A percentile compares a stretch with the other conserved stretches of the same genome.
Conservation (phyloP, 768 basidiomycete species). For the Daedaleopsis sinensis region DNA sequence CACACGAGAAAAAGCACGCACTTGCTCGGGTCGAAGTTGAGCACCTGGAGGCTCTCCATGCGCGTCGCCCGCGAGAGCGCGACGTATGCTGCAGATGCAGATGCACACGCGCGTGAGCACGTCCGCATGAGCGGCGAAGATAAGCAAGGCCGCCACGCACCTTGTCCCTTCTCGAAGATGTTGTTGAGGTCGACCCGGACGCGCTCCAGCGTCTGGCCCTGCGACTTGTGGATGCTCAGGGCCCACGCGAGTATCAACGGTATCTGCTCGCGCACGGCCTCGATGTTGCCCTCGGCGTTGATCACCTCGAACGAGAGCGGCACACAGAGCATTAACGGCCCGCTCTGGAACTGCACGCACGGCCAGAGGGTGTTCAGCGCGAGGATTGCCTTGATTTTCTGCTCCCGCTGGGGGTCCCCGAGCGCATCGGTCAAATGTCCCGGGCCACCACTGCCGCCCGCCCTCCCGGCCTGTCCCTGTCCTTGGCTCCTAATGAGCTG, state of each 20-base stretch:
- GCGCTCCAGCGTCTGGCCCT: conserved; percentile 86
- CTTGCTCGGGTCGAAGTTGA: conserved; percentile 64
- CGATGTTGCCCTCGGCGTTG: conserved; percentile 57
- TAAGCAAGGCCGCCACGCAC: conserved; percentile 35
- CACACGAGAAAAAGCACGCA: conserved; percentile 30
- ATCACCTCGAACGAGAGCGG: conserved; percentile 67
- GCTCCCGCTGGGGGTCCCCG: conserved; percentile 1
- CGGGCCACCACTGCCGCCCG: neutral
- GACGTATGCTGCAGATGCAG: conserved; percentile 58
- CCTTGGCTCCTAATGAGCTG: neutral
- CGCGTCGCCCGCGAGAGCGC: conserved; percentile 73
- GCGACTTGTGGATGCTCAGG: conserved; percentile 85
- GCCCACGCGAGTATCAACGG: conserved; percentile 84
- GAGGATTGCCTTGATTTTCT: conserved; percentile 22
- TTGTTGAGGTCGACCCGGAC: conserved; percentile 78
- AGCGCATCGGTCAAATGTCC: neutral
- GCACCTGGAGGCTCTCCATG: conserved; percentile 65
- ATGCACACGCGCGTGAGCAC: neutral
- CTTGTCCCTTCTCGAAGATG: conserved; percentile 84
- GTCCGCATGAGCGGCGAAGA: neutral
- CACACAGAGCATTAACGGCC: conserved; percentile 46
- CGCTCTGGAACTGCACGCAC: conserved; percentile 59
- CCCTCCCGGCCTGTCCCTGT: too few relatives aligned
- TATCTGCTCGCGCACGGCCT: conserved; percentile 62
- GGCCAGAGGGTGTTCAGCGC: conserved; percentile 48